These are phyloP conservation scores for Agrocybe pediades DNA, from an alignment of 768 basidiomycete genomes.

Conservation along the genomic window DNA sequence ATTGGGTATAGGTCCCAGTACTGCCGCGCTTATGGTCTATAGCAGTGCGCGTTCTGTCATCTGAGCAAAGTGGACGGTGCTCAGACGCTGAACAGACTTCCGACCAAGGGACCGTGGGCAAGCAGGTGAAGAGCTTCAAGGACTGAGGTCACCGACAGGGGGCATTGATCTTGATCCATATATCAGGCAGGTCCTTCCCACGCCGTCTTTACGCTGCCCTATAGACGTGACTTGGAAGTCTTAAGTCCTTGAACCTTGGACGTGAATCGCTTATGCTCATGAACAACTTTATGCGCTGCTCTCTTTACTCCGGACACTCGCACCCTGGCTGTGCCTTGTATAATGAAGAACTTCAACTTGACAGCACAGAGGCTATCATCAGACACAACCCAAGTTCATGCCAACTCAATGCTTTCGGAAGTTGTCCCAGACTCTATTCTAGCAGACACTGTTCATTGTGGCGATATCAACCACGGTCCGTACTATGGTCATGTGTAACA, in stretches of 20 bases:
- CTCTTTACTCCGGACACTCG: no score
- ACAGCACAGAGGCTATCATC: no score
- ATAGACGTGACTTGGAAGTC: not conserved
- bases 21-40: not conserved
- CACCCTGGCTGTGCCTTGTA: no score
- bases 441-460: not conserved
- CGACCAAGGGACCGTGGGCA: not conserved
- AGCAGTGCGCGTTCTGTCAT: not conserved
- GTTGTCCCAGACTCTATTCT: no score
- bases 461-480: not conserved
- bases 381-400: not conserved
- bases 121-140: not conserved
- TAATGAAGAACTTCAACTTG: no score
- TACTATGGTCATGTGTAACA: slow-evolving; percentile 5
- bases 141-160: not conserved
- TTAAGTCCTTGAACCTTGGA: no score
- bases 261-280: no score
- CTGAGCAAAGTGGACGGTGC: no score
- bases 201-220: not conserved
- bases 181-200: not conserved
- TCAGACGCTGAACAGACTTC: not conserved
- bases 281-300: no score
- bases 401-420: not conserved
- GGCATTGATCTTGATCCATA: not conserved
- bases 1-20: no score